A percentile compares a stretch with the other conserved stretches of the same genome.
These are phyloP conservation scores for Globisporangium abappressorium DNA, from an alignment of 352 stramenopile species.

Conservation along the genomic window DNA sequence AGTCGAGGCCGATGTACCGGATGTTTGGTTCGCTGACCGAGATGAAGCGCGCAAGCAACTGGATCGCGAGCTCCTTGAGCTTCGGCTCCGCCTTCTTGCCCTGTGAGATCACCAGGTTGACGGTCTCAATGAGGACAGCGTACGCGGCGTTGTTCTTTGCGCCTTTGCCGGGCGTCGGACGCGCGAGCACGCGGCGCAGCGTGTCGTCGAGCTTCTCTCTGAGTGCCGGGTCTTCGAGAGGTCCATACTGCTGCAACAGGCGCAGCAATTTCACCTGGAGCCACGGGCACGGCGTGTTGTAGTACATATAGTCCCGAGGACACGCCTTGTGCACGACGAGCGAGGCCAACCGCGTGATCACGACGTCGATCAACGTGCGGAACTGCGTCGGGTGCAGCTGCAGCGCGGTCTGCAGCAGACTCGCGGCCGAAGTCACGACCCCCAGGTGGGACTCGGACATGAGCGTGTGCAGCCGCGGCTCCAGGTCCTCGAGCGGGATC, in stretches of 20 bases:
- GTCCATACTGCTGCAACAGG: conserved; percentile 92
- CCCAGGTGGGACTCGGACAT: conserved; percentile 93
- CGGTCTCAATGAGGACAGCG: conserved; percentile 95
- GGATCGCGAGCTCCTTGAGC: conserved; percentile 90
- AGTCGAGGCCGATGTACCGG: conserved; percentile 96
- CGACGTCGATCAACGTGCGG: conserved; percentile 90
- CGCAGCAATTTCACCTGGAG: conserved; percentile 93
- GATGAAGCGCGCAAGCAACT: conserved; percentile 96
- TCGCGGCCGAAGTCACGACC: conserved; percentile 92
- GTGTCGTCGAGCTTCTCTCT: conserved; percentile 86
- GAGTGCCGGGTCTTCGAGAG: conserved; percentile 48
- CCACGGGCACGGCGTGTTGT: conserved; percentile 95
- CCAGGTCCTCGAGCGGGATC: conserved; percentile 80
- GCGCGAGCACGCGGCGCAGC: conserved; percentile 90
- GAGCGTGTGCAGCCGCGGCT: conserved; percentile 64
- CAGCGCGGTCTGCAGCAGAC: conserved; percentile 89
- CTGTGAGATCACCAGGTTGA: conserved; percentile 96
- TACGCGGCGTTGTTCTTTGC: conserved; percentile 97
- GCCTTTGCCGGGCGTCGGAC: conserved; percentile 74
- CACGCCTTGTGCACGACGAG: conserved; percentile 94
- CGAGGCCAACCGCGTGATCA: conserved; percentile 89
- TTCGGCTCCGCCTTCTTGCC: conserved; percentile 84
- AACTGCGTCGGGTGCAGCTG: conserved; percentile 89
- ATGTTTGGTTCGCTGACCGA: conserved; percentile 97
- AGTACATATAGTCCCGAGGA: conserved; percentile 96